These are phyloP conservation scores for Colletotrichum sp. DNA, from an alignment of 2,329 filamentous ascomycete species.

Conservation along the genomic window DNA sequence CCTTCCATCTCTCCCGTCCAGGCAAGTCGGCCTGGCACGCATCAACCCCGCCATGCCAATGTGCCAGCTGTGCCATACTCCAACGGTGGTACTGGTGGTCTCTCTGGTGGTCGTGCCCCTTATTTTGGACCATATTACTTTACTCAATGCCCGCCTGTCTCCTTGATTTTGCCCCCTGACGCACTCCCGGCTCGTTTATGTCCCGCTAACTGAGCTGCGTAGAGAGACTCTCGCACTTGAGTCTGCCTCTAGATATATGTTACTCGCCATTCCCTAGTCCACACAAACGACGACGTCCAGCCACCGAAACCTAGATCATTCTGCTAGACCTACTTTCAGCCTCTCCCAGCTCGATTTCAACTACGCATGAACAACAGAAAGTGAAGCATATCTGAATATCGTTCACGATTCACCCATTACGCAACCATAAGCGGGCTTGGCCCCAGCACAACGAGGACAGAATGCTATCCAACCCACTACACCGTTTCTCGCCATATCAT, in stretches of 20 bases:
- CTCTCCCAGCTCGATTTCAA: not conserved
- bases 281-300: too few relatives aligned
- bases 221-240: constrained; percentile 13
- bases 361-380: constrained; percentile 2
- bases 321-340: not conserved
- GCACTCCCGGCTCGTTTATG: constrained; percentile 44
- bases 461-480: constrained; percentile 70
- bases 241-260: constrained; percentile 1
- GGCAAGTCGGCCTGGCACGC: constrained; percentile 28
- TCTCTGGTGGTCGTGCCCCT: constrained; percentile 40
- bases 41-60: constrained; percentile 42
- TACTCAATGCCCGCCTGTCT: constrained; percentile 30
- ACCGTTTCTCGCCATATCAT: constrained; percentile 67
- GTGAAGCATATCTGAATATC: not conserved
- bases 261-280: not conserved
- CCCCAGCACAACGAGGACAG: constrained; percentile 31
- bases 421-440: constrained; percentile 7
- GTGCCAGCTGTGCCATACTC: constrained; percentile 40
- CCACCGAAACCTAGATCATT: not conserved
- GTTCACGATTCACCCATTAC: constrained; percentile 5
- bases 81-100: constrained; percentile 38
- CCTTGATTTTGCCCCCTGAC: constrained; percentile 38
- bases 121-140: constrained; percentile 42
- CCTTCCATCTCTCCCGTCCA: constrained; percentile 27
- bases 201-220: constrained; percentile 37